Conservation (phyloP, 306 rosid genomes). For the Castanospermum australe region DNA sequence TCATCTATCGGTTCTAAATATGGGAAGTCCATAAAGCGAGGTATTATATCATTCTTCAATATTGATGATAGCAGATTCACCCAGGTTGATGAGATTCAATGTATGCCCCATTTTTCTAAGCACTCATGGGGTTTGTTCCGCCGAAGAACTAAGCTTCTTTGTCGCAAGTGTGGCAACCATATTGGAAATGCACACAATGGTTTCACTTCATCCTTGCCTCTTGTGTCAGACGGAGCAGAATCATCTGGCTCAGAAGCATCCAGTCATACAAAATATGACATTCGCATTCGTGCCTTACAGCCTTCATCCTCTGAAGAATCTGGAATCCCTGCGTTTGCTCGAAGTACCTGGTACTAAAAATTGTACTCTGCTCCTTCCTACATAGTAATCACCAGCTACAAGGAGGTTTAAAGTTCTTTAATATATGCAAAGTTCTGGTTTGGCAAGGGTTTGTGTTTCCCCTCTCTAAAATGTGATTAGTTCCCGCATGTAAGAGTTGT, state of each 20-base stretch:
- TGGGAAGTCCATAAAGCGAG: constrained; percentile 82
- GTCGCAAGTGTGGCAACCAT: constrained; percentile 81
- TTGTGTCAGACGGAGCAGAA: constrained; percentile 48
- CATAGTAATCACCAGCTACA: constrained; percentile 6
- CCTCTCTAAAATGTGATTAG: constrained; percentile 27
- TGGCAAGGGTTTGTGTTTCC: constrained; percentile 3
- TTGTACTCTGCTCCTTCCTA: constrained; percentile 8
- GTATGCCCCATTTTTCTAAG: constrained; percentile 71
- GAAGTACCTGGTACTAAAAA: constrained; percentile 32
- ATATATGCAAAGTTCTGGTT: constrained; percentile 19
- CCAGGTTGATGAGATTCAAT: constrained; percentile 78
- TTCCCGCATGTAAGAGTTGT: constrained; percentile 8
- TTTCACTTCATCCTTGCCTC: constrained; percentile 40
- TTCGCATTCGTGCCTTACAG: constrained; percentile 70
- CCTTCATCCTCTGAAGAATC: constrained; percentile 80
- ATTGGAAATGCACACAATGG: constrained; percentile 70
- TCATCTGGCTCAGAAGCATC: constrained; percentile 42
- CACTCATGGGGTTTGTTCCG: constrained; percentile 85
- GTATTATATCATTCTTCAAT: constrained; percentile 80
- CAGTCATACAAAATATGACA: constrained; percentile 62
- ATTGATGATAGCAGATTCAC: constrained; percentile 86
- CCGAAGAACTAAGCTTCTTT: constrained; percentile 81
- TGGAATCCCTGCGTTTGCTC: constrained; percentile 30
- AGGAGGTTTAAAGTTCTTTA: constrained; percentile 1
- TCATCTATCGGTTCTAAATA: constrained; percentile 81